Evolutionary conservation across 2,329 filamentous ascomycete species (phyloP).

Genomic region (Capronia epimyces): DNA sequence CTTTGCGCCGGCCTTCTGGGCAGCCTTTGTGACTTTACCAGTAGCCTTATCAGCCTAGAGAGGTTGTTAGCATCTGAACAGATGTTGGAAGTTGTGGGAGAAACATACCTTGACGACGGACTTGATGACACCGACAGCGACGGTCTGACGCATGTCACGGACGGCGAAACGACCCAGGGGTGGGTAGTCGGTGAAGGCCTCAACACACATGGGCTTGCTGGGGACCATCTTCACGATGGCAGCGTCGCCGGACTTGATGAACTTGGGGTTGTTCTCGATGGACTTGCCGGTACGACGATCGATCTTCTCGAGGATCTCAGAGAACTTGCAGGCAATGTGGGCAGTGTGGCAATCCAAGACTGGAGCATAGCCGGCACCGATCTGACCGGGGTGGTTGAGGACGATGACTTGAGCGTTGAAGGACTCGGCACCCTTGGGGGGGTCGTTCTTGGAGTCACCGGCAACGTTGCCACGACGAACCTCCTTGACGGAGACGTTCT

Average conservation of each 20-base stretch:
- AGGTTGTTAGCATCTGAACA: conserved; percentile 2
- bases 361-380: conserved; percentile 97
- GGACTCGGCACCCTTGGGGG: conserved; percentile 76
- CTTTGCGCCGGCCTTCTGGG: background rate
- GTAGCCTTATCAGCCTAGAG: background rate
- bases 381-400: conserved; percentile 99
- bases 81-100: background rate
- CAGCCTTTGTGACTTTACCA: background rate
- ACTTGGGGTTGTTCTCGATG: conserved; percentile 87
- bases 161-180: conserved; percentile 99
- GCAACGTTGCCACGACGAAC: conserved; percentile 99
- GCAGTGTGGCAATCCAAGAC: conserved; percentile 99
- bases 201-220: conserved; percentile 99
- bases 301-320: conserved; percentile 99
- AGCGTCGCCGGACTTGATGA: conserved; percentile 99
- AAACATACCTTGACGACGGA: conserved; percentile 3
- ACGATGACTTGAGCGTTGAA: conserved; percentile 99
- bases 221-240: conserved; percentile 99
- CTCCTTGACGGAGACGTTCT: conserved; percentile 99
- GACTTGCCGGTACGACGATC: conserved; percentile 99
- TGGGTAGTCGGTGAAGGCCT: conserved; percentile 99
- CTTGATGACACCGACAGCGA: conserved; percentile 69
- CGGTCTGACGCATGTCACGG: conserved; percentile 75
- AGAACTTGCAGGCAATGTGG: conserved; percentile 99
- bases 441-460: conserved; percentile 99